These are phyloP conservation scores for Strigomonas galati DNA, from an alignment of 208 protist species.

Conservation along the genomic window DNA sequence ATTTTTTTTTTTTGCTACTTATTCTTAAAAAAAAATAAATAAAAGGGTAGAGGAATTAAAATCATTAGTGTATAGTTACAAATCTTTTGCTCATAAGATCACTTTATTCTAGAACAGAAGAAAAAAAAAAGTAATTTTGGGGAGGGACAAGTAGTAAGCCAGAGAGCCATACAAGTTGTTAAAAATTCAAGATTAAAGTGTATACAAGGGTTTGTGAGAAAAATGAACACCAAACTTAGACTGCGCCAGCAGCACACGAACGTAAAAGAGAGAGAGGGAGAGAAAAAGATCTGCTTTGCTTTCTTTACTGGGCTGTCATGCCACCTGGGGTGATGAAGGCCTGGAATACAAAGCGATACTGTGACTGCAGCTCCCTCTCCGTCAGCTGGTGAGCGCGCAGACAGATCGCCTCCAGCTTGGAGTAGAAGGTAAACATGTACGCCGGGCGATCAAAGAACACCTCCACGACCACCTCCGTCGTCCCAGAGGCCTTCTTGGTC, in stretches of 20 bases:
- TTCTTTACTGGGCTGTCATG: conserved; percentile 29
- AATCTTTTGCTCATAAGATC: too few relatives aligned
- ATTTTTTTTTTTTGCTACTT: conserved; percentile 1
- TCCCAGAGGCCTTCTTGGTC: conserved; percentile 77
- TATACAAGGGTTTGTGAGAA: too few relatives aligned
- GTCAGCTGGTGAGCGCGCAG: conserved; percentile 63
- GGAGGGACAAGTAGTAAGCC: background rate
- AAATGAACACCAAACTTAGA: background rate
- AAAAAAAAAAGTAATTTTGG: background rate
- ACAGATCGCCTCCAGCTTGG: conserved; percentile 81
- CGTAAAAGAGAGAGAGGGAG: too few relatives aligned
- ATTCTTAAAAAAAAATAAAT: background rate
- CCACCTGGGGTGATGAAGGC: conserved; percentile 80
- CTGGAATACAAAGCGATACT: conserved; percentile 86
- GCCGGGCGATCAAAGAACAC: conserved; percentile 85
- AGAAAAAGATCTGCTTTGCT: too few relatives aligned
- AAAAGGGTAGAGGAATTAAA: background rate
- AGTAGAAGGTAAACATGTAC: conserved; percentile 91
- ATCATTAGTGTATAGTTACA: too few relatives aligned
- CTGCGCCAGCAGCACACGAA: background rate
- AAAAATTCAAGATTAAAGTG: too few relatives aligned
- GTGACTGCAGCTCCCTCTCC: conserved; percentile 50
- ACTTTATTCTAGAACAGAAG: background rate
- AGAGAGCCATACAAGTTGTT: too few relatives aligned
- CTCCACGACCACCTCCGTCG: conserved; percentile 86